Conservation (phyloP, 371 early-diverging fungal species). For the Coemansia linderi region DNA sequence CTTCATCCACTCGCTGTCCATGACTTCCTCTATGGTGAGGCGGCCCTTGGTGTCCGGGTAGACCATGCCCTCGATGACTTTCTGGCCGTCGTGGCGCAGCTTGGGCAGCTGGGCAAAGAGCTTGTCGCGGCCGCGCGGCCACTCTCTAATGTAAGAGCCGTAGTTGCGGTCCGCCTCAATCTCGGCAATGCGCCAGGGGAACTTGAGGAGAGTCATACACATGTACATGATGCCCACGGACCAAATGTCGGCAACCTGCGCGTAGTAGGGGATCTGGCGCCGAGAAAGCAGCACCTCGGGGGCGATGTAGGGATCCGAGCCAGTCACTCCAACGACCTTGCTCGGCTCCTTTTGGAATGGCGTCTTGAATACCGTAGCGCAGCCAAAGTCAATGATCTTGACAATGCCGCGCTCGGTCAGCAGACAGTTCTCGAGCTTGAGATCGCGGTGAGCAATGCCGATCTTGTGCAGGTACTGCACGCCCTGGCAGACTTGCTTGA, state of each 20-base stretch:
- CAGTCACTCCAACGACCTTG: slow-evolving; percentile 67
- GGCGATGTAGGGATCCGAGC: slow-evolving; percentile 90
- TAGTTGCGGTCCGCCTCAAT: slow-evolving; percentile 63
- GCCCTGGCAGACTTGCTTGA: slow-evolving; percentile 74
- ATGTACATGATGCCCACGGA: slow-evolving; percentile 78
- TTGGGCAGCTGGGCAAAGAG: slow-evolving; percentile 53
- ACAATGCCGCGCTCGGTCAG: slow-evolving; percentile 68
- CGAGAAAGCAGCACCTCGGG: slow-evolving; percentile 78
- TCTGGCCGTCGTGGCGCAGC: slow-evolving; percentile 45
- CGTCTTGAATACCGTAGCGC: slow-evolving; percentile 75
- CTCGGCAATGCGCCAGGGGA: slow-evolving; percentile 74
- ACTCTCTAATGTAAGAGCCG: slow-evolving; percentile 56
- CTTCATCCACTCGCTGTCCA: slow-evolving; percentile 64
- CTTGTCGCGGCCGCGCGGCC: slow-evolving; percentile 55
- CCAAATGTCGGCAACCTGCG: slow-evolving; percentile 75
- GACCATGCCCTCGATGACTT: slow-evolving; percentile 56
- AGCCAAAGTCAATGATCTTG: slow-evolving; percentile 94
- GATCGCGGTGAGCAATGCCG: slow-evolving; percentile 80
- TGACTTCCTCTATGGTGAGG: slow-evolving; percentile 57
- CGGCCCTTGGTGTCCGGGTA: slow-evolving; percentile 59
- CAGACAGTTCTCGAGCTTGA: slow-evolving; percentile 89
- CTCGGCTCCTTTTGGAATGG: slow-evolving; percentile 73
- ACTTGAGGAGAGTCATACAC: slow-evolving; percentile 73
- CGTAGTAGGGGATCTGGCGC: slow-evolving; percentile 60
- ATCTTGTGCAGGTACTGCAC: slow-evolving; percentile 70